These are phyloP conservation scores for Penicillium ucsense DNA, from an alignment of 495 filamentous ascomycete species.

Conservation along the genomic window DNA sequence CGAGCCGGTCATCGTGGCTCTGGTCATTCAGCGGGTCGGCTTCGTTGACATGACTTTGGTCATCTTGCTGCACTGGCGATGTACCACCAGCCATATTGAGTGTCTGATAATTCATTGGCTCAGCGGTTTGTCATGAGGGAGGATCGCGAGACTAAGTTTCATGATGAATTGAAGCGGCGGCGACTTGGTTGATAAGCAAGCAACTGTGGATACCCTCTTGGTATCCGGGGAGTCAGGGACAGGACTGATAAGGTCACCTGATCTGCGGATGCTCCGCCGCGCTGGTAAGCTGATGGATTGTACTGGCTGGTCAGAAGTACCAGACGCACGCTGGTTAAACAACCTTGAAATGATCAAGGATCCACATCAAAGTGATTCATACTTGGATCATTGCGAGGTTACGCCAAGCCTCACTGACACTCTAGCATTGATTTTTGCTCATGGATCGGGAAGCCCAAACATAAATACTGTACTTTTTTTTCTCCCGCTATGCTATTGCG, in stretches of 20 bases:
- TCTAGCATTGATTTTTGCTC: too few relatives aligned
- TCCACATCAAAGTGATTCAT: too few relatives aligned
- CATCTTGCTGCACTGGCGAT: slow-evolving; percentile 4
- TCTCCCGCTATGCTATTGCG: too few relatives aligned
- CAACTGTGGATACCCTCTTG: background rate
- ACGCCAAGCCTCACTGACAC: too few relatives aligned
- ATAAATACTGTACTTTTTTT: too few relatives aligned
- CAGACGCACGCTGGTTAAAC: too few relatives aligned
- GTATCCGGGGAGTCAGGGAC: background rate
- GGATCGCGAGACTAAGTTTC: too few relatives aligned
- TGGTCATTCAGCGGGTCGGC: background rate
- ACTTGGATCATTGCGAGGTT: too few relatives aligned
- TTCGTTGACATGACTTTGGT: slow-evolving; percentile 3
- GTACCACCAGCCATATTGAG: slow-evolving; percentile 25
- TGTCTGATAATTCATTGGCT: slow-evolving; percentile 31
- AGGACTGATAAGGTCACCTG: slow-evolving; percentile 18
- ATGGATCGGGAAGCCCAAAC: too few relatives aligned
- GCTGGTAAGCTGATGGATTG: too few relatives aligned
- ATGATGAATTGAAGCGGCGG: background rate
- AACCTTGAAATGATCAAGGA: too few relatives aligned
- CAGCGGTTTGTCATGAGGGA: slow-evolving; percentile 6
- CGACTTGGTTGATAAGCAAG: slow-evolving; percentile 7
- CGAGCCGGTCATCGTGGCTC: background rate
- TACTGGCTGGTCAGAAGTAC: too few relatives aligned
- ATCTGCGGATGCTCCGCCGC: slow-evolving; percentile 1